Percentiles rank a stretch among this genome's conserved stretches.
phyloP scores from a whole-genome alignment of 2,329 filamentous ascomycete species.

The Emydomyces testavorans region DNA sequence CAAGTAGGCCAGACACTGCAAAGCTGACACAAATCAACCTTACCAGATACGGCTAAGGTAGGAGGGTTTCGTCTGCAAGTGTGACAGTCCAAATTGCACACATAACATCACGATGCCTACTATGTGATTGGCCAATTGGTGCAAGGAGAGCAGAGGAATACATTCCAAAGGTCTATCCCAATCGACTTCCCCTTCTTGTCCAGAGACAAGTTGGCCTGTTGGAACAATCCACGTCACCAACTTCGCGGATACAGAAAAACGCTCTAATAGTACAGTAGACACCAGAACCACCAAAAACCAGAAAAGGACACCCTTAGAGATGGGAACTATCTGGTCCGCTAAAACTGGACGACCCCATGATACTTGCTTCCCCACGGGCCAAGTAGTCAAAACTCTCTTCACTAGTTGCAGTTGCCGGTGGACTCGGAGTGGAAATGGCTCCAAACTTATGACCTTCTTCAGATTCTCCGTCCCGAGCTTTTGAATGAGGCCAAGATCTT shows the following conservation, averaged over 20 bases:
- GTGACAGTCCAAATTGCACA: slow-evolving; percentile 3
- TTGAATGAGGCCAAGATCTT: slow-evolving; percentile 21
- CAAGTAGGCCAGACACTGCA: neutral
- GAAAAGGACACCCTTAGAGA: neutral
- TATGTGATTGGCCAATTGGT: neutral
- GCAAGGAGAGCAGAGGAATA: neutral
- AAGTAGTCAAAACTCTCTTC: slow-evolving; percentile 40
- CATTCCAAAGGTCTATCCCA: slow-evolving; percentile 4
- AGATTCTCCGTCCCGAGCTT: neutral
- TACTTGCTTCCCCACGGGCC: slow-evolving; percentile 35
- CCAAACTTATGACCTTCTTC: slow-evolving; percentile 14
- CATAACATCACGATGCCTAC: neutral
- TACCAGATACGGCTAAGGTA: slow-evolving; percentile 3
- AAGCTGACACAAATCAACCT: neutral
- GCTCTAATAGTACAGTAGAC: slow-evolving; percentile 4
- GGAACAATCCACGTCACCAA: slow-evolving; percentile 14
- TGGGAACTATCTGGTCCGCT: slow-evolving; percentile 4
- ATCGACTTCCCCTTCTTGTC: neutral
- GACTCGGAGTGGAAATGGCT: slow-evolving; percentile 22
- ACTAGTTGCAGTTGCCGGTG: slow-evolving; percentile 32
- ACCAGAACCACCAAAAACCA: slow-evolving; percentile 3
- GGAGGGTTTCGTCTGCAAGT: slow-evolving; percentile 1
- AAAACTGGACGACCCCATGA: slow-evolving; percentile 18
- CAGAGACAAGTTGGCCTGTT: slow-evolving; percentile 9
- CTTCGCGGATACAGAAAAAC: slow-evolving; percentile 2